Conservation (phyloP, 208 protist species). For the Naegleria fowleri region DNA sequence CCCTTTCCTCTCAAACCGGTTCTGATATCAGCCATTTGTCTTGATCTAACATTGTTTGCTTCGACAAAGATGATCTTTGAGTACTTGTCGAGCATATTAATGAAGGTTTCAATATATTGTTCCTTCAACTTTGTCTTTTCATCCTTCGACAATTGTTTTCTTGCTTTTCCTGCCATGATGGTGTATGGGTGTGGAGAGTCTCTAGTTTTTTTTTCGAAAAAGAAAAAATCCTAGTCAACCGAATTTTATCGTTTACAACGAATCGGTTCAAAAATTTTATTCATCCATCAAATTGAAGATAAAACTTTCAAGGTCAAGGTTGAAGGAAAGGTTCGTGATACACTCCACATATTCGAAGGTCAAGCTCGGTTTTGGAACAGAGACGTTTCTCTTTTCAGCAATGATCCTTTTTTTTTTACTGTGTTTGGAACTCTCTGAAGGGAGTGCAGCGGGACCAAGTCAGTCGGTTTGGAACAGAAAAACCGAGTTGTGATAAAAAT, state of each 20-base stretch:
- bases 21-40: conserved; percentile 92
- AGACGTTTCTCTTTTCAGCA: background rate
- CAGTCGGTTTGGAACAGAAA: too few species aligned
- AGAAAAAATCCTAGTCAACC: background rate
- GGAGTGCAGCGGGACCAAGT: too few species aligned
- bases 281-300: too few species aligned
- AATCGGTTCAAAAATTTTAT: too few species aligned
- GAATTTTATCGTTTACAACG: too few species aligned
- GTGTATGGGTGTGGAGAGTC: background rate
- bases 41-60: conserved; percentile 95
- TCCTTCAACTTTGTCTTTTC: conserved; percentile 41
- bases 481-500: too few species aligned
- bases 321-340: too few species aligned
- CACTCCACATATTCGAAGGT: too few species aligned
- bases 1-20: conserved; percentile 85
- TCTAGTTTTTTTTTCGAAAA: background rate
- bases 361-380: too few species aligned
- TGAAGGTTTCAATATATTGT: conserved; percentile 80
- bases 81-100: conserved; percentile 83
- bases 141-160: background rate
- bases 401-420: background rate
- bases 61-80: conserved; percentile 85
- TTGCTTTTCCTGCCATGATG: background rate
- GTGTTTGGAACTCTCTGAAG: too few species aligned
- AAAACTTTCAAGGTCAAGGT: too few species aligned